Evolutionary conservation across 2,329 filamentous ascomycete species (phyloP), one percentile per base, ranked within the genome.

Genomic region (Penicillium verrucosum): DNA sequence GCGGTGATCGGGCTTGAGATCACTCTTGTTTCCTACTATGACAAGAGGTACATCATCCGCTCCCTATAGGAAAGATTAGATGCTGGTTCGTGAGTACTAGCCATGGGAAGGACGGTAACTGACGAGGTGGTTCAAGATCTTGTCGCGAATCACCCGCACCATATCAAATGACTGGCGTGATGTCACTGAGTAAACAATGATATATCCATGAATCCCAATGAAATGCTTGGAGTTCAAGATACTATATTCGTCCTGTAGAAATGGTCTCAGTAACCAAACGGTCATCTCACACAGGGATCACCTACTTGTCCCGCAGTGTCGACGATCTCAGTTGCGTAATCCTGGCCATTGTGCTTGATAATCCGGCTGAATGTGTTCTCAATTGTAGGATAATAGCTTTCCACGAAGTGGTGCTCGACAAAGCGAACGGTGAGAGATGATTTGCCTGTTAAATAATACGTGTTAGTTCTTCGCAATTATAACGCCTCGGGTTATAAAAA

Each of bases 221-320:
- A 97, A 97, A 74, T 97, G 93, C 80, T 97, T 97, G 61, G 90
- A 96, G 77, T 97, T 97, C 60, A 99, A 82, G 64, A 97, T 97
- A 72, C 90, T 96, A 81, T 99, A 99, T 77, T 99, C 94, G 80
- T 99, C 94, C 88, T 94, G 70, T 58, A 55, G 43, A 21, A 21
- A 56, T 51, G 23, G 30, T 45, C 62, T 64, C 58, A 65, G 63
- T 61, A 32, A 59, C 59, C 38, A 41, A 23, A 37, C 16, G 10
- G 25, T 46, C 16, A 16, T 37, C 18, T 47, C 29, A 32, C n/a
- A 55, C 34, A 37, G 36, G 52, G 16, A 47, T 56, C 50, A 65
- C 79, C 70, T 81, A 92, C 89, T 82, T 96, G 92, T 59, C 94
- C 94, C 51, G 94, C 94, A 29, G 94, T 99, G 74, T 99, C 94